Evolutionary conservation across 768 basidiomycete genomes (phyloP).

Genomic region (Podaxis sp.): DNA sequence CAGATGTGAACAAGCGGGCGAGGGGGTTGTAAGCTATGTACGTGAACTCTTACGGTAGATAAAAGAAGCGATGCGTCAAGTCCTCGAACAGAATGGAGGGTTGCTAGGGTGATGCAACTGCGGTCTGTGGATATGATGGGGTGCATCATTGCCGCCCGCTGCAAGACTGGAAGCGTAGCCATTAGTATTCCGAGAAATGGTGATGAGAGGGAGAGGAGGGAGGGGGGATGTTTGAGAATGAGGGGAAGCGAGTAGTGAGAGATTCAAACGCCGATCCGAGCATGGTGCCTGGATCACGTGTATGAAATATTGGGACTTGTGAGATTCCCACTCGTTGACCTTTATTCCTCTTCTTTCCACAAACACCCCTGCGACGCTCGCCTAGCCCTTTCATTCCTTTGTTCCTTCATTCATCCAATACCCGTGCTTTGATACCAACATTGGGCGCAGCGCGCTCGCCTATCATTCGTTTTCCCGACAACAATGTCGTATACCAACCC

Average conservation of each 20-base stretch:
- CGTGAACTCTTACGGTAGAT: no score
- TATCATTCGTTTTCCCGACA: background rate
- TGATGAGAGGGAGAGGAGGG: background rate
- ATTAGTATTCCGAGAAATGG: background rate
- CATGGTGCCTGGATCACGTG: conserved; percentile 9
- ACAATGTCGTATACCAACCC: conserved; percentile 1
- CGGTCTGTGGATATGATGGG: background rate
- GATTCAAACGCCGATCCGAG: background rate
- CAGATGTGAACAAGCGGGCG: no score
- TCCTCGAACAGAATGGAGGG: background rate
- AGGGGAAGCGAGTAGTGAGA: background rate
- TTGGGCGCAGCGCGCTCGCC: conserved; percentile 12
- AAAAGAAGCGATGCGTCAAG: no score
- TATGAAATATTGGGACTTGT: background rate
- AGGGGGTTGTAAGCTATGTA: no score
- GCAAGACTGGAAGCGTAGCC: background rate
- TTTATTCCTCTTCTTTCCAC: conserved; percentile 1
- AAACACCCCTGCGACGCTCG: background rate
- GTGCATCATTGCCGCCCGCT: background rate
- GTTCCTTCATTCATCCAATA: background rate
- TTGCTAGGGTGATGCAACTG: background rate
- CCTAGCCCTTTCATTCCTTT: conserved; percentile 1
- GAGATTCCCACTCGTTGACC: conserved; percentile 4
- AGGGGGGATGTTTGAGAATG: background rate
- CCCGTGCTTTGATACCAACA: background rate